Conservation (phyloP, 306 rosid species). For the Castanea mollissima region DNA sequence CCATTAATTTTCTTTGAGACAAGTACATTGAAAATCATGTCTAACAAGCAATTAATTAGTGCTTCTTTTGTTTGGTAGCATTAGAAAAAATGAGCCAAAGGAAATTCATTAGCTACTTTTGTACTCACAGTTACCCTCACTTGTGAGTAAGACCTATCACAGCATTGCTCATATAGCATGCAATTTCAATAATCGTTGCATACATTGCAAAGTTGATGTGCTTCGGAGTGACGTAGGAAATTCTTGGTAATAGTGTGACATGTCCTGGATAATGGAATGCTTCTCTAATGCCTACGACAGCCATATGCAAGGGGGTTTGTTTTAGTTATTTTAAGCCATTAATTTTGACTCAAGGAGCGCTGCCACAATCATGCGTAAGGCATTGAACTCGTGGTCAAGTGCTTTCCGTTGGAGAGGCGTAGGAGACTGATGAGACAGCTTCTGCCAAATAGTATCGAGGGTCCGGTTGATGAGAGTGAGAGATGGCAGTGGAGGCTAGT, state of each 20-base stretch:
- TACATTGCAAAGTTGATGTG: slow-evolving; percentile 51
- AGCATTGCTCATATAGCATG: slow-evolving; percentile 21
- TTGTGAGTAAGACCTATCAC: slow-evolving; percentile 15
- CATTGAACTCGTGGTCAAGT: slow-evolving; percentile 45
- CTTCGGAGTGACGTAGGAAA: slow-evolving; percentile 45
- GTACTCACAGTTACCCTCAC: not conserved
- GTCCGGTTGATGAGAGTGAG: slow-evolving; percentile 39
- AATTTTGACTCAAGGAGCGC: slow-evolving; percentile 54
- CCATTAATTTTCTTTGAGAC: not conserved
- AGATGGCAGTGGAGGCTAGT: slow-evolving; percentile 37
- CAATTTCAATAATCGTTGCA: not conserved
- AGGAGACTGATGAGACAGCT: slow-evolving; percentile 22
- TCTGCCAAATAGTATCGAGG: slow-evolving; percentile 40
- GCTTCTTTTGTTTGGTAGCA: too few species aligned
- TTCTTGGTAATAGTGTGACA: slow-evolving; percentile 60
- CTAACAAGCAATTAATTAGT: too few species aligned
- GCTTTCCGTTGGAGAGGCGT: slow-evolving; percentile 49
- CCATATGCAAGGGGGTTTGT: not conserved
- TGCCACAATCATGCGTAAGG: slow-evolving; percentile 32
- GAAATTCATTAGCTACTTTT: too few species aligned
- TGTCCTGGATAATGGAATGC: slow-evolving; percentile 69
- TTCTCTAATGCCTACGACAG: slow-evolving; percentile 56
- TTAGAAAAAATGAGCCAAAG: too few species aligned
- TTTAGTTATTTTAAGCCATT: slow-evolving; percentile 37
- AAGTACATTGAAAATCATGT: too few species aligned